A percentile compares a stretch with the other conserved stretches of the same genome.
Evolutionary conservation across 2,329 filamentous ascomycete species (phyloP).

Genomic region (Diplodia scrobiculata): DNA sequence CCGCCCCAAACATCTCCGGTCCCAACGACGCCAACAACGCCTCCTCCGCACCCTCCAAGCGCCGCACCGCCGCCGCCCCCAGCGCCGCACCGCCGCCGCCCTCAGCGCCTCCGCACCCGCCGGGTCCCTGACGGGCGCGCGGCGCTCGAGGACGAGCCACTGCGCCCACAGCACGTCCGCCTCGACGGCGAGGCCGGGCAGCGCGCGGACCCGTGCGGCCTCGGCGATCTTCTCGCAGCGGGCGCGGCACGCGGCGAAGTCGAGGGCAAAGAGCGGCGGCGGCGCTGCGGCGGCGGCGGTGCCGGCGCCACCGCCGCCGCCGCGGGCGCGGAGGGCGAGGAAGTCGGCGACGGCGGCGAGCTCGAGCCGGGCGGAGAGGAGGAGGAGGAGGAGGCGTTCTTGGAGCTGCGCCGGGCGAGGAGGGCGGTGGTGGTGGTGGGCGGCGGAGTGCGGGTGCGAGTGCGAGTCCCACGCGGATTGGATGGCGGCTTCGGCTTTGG

Average conservation of each 20-base stretch:
- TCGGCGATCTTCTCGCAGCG: background rate
- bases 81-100: background rate
- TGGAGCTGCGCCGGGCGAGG: background rate
- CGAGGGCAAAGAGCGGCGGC: background rate
- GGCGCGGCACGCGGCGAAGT: background rate
- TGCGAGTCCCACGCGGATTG: background rate
- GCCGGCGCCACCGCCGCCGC: too few relatives aligned
- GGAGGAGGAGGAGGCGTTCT: background rate
- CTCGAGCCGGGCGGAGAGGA: background rate
- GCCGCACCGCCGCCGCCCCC: background rate
- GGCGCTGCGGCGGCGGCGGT: too few relatives aligned
- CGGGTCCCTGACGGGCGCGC: background rate
- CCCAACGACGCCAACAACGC: background rate
- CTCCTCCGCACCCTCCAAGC: background rate
- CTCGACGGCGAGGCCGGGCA: background rate
- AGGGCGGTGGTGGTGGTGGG: background rate
- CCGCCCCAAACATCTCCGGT: background rate
- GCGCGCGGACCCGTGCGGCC: background rate
- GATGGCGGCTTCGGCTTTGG: background rate
- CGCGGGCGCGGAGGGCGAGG: background rate
- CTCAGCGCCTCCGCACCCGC: background rate
- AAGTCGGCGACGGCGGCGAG: background rate
- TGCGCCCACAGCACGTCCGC: constrained; percentile 5
- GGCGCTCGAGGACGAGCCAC: background rate
- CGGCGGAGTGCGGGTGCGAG: too few relatives aligned